These are phyloP conservation scores for Xylaria sp. DNA, from an alignment of 2,329 filamentous ascomycete species.

Conservation along the genomic window DNA sequence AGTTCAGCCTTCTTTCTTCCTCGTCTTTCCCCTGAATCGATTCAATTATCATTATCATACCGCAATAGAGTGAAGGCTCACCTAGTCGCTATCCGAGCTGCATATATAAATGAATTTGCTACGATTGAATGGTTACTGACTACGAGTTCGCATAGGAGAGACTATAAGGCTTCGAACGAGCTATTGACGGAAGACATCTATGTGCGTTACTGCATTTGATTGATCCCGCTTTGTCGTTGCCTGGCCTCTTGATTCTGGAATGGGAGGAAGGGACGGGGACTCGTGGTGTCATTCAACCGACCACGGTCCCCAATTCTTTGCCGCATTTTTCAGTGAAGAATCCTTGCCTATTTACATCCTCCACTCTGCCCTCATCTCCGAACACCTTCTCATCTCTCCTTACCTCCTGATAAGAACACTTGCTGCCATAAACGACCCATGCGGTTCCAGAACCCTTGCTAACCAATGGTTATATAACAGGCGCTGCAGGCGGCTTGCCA, in stretches of 20 bases:
- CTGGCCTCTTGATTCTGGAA: slow-evolving; percentile 30
- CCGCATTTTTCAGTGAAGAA: slow-evolving; percentile 43
- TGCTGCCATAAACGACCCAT: slow-evolving; percentile 16
- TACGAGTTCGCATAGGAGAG: slow-evolving; percentile 60
- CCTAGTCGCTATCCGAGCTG: neutral
- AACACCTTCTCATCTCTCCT: neutral
- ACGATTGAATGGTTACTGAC: slow-evolving; percentile 37
- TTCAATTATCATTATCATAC: neutral
- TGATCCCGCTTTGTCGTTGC: slow-evolving; percentile 42
- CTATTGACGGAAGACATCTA: slow-evolving; percentile 95
- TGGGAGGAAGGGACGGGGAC: slow-evolving; percentile 30
- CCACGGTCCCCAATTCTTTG: slow-evolving; percentile 38
- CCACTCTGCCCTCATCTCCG: neutral
- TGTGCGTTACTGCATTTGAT: slow-evolving; percentile 71
- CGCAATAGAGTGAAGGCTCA: neutral
- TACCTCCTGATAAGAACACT: neutral
- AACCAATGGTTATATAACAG: slow-evolving; percentile 58
- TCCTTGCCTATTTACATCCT: slow-evolving; percentile 32
- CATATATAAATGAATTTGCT: neutral
- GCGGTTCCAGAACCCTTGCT: slow-evolving; percentile 15
- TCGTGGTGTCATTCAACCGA: slow-evolving; percentile 23
- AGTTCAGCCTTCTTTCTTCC: slow-evolving; percentile 32
- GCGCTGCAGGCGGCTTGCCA: slow-evolving; percentile 88
- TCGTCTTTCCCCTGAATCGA: neutral
- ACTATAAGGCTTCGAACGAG: slow-evolving; percentile 94